These are phyloP conservation scores for Mycena pura DNA, from an alignment of 768 basidiomycete genomes.

Conservation along the genomic window DNA sequence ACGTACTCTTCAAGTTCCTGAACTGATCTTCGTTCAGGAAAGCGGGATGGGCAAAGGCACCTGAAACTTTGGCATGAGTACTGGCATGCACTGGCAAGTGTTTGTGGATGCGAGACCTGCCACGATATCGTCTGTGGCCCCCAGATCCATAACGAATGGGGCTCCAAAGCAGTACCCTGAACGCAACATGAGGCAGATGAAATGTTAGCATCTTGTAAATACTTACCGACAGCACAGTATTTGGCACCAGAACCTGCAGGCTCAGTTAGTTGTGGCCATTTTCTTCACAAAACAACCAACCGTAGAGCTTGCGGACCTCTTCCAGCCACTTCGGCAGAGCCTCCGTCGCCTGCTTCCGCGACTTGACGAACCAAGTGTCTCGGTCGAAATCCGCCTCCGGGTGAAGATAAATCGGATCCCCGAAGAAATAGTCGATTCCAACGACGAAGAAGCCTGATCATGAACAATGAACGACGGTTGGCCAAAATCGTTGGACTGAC, in stretches of 20 bases:
- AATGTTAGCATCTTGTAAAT: background rate
- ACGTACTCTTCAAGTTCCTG: constrained; percentile 52
- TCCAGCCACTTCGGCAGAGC: constrained; percentile 58
- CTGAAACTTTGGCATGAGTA: constrained; percentile 33
- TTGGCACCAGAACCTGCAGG: constrained; percentile 9
- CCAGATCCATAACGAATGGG: constrained; percentile 55
- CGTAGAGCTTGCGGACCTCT: constrained; percentile 55
- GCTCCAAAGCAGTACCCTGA: constrained; percentile 67
- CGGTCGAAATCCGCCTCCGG: constrained; percentile 46
- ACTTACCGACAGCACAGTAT: constrained; percentile 15
- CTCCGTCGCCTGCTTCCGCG: constrained; percentile 43
- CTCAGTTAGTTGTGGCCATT: too few species aligned
- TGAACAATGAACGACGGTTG: background rate
- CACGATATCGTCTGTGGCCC: constrained; percentile 51
- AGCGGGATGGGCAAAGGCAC: constrained; percentile 64
- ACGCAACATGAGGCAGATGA: background rate
- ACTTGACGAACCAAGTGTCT: constrained; percentile 48
- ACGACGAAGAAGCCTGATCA: constrained; percentile 61
- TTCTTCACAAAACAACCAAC: too few species aligned
- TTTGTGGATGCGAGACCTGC: too few species aligned
- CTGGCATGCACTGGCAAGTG: too few species aligned
- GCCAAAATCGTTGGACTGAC: background rate
- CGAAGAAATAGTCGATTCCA: constrained; percentile 70
- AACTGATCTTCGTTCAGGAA: constrained; percentile 56
- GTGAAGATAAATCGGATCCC: constrained; percentile 56